These are phyloP conservation scores for Boletus tomentosulus DNA, from an alignment of 768 basidiomycete species.

Conservation along the genomic window DNA sequence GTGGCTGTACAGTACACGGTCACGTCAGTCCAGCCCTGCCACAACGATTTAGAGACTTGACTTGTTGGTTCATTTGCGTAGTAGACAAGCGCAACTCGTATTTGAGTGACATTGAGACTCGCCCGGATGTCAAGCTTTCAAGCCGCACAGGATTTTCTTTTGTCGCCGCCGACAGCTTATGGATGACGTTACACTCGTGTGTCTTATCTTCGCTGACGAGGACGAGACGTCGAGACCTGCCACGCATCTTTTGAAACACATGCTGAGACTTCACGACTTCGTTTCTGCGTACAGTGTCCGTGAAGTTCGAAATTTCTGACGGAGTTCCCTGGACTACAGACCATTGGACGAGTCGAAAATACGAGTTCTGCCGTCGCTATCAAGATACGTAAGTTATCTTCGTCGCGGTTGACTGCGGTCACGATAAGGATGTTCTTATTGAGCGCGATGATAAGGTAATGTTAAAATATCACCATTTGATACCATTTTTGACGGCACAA, in stretches of 20 bases:
- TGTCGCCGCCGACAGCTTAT: background rate
- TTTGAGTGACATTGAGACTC: too few relatives aligned
- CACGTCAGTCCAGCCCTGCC: too few relatives aligned
- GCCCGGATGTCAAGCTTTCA: too few relatives aligned
- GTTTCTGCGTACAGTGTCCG: background rate
- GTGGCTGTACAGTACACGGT: too few relatives aligned
- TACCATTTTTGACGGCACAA: background rate
- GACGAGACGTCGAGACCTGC: background rate
- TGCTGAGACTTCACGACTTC: constrained; percentile 6
- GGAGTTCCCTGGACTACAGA: background rate
- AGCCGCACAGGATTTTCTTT: background rate
- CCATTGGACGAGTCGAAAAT: background rate
- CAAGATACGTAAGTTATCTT: background rate
- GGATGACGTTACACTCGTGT: background rate
- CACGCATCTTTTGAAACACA: constrained; percentile 5
- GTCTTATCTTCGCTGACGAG: background rate
- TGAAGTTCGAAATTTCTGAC: constrained; percentile 1
- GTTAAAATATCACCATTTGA: background rate
- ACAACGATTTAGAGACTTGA: too few relatives aligned
- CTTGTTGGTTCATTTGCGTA: too few relatives aligned
- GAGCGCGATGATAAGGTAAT: background rate
- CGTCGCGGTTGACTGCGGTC: background rate
- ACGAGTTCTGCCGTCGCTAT: background rate
- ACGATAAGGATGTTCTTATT: background rate
- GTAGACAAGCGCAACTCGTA: background rate